phyloP scores from a whole-genome alignment of 345 rosid genomes.

The Acer saccharum region DNA sequence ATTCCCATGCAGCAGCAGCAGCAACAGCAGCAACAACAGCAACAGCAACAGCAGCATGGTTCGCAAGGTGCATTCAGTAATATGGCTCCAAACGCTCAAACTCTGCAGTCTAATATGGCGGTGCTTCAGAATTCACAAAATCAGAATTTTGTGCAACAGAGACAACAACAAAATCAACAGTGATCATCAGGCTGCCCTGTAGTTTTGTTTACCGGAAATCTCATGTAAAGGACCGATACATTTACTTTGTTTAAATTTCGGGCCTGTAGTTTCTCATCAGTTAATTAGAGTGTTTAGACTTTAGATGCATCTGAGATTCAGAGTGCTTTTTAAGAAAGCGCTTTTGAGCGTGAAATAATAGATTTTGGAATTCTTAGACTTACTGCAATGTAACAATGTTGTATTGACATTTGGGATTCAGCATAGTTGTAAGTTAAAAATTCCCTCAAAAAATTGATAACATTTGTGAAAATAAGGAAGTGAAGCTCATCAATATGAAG shows the following conservation, averaged over 20 bases:
- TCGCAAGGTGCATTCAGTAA: slow-evolving; percentile 61
- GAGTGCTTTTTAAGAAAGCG: neutral
- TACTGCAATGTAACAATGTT: neutral
- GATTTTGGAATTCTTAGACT: neutral
- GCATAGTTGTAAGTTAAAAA: neutral
- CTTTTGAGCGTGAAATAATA: neutral
- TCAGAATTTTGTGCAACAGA: slow-evolving; percentile 61
- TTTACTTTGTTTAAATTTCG: neutral
- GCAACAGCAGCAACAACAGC: slow-evolving; percentile 33
- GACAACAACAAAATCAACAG: slow-evolving; percentile 85
- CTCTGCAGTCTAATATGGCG: slow-evolving; percentile 69
- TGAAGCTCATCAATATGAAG: neutral
- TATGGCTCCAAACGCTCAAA: slow-evolving; percentile 69
- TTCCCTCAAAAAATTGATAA: neutral
- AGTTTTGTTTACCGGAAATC: neutral
- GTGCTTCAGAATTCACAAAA: slow-evolving; percentile 62
- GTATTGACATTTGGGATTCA: neutral
- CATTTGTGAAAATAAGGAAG: neutral
- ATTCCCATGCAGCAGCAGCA: slow-evolving; percentile 52
- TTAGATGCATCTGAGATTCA: neutral
- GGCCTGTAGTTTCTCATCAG: no score
- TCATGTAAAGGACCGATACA: neutral
- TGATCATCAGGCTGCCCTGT: slow-evolving; percentile 21
- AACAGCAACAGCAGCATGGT: slow-evolving; percentile 60
- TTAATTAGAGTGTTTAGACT: neutral